Conservation (phyloP, 1,284 basidiomycete genomes). For the Ustilago crameri region DNA sequence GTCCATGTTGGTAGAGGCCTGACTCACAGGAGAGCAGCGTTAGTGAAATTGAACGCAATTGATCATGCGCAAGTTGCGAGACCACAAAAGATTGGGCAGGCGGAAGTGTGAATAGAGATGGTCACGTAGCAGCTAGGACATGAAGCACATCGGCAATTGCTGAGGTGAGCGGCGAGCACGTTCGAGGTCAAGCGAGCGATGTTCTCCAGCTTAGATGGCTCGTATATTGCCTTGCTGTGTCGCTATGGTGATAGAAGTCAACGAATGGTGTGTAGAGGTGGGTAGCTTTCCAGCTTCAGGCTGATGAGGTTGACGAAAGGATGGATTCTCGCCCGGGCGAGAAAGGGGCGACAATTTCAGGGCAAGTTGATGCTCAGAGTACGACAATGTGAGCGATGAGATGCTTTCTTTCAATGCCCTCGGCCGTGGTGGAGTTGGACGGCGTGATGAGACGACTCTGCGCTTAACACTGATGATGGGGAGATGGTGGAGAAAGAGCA, state of each 20-base stretch:
- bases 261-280: not conserved
- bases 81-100: not conserved
- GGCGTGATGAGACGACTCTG: too few species aligned
- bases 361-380: not conserved
- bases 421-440: too few species aligned
- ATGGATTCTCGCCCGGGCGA: too few species aligned
- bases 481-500: not conserved
- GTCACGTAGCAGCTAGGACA: not conserved
- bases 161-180: not conserved
- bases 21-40: not conserved
- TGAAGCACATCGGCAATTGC: slow-evolving; percentile 1
- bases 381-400: too few species aligned
- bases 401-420: too few species aligned
- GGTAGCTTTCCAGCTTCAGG: too few species aligned
- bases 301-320: too few species aligned
- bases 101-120: too few species aligned
- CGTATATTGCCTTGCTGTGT: slow-evolving; percentile 38
- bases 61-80: not conserved
- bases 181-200: not conserved
- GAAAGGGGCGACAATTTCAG: not conserved
- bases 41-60: not conserved
- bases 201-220: slow-evolving; percentile 20
- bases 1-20: slow-evolving; percentile 16
- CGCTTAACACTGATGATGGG: too few species aligned
- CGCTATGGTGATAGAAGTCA: not conserved